These are phyloP conservation scores for Flaveria trinervia DNA, from an alignment of 129 eudicot species.

Conservation along the genomic window DNA sequence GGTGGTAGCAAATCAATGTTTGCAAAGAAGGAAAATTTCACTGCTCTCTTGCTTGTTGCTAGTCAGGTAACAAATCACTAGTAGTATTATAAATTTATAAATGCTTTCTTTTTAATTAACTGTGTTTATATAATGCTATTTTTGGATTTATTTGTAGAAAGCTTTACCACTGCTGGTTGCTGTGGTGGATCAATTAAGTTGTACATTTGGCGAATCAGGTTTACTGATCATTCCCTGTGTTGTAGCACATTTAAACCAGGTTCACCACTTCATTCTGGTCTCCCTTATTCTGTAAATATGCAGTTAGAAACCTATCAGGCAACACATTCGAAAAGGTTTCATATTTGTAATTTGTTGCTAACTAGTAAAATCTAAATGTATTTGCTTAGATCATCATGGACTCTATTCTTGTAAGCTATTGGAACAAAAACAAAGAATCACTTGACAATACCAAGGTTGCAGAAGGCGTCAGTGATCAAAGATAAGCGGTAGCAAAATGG, in stretches of 20 bases:
- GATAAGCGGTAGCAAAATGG: background rate
- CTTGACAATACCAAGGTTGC: conserved; percentile 40
- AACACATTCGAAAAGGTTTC: background rate
- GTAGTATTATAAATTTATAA: background rate
- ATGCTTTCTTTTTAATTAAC: background rate
- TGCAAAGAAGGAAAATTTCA: conserved; percentile 57
- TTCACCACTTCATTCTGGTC: conserved; percentile 14
- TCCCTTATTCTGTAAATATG: background rate
- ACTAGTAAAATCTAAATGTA: background rate
- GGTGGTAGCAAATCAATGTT: conserved; percentile 77
- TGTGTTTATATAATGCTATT: background rate
- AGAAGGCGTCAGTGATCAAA: conserved; percentile 17
- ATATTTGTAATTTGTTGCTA: conserved; percentile 2
- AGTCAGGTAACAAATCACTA: conserved; percentile 65
- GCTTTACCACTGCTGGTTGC: conserved; percentile 91
- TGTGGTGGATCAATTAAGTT: conserved; percentile 86
- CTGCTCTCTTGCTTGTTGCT: conserved; percentile 73
- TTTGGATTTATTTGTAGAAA: conserved; percentile 50
- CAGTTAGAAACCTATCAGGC: background rate
- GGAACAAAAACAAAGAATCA: conserved; percentile 48
- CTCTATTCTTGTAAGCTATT: conserved; percentile 67
- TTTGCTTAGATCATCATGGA: conserved; percentile 73
- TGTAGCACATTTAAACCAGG: conserved; percentile 96
- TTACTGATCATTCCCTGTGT: conserved; percentile 82
- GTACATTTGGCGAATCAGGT: conserved; percentile 78